Percentiles rank a stretch among this genome's conserved stretches.
phyloP scores from a whole-genome alignment of 306 rosid species.

The Medicago ruthenica region DNA sequence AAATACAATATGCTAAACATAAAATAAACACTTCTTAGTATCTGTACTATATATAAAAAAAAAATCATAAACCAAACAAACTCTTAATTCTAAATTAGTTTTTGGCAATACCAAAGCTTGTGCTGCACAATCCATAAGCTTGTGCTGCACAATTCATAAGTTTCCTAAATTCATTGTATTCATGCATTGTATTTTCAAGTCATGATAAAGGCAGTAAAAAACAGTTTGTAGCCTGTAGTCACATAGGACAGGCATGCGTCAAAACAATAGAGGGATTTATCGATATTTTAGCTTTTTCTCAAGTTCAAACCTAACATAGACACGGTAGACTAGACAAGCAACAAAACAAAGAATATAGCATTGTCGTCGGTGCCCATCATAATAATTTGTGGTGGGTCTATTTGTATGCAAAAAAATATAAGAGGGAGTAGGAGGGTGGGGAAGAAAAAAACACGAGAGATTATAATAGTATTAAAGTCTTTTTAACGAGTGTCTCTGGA shows the following conservation, averaged over 20 bases:
- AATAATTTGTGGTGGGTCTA: constrained; percentile 46
- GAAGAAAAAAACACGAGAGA: constrained; percentile 38
- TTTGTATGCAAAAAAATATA: constrained; percentile 1
- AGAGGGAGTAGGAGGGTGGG: not conserved
- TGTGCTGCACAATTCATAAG: too few species aligned
- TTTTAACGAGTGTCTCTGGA: too few species aligned
- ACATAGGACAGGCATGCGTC: not conserved
- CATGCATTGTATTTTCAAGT: too few species aligned
- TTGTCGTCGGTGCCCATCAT: constrained; percentile 50
- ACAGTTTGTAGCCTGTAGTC: not conserved
- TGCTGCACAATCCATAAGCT: too few species aligned
- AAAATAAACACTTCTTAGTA: too few species aligned
- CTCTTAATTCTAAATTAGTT: too few species aligned
- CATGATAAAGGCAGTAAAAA: not conserved
- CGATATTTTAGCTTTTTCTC: not conserved
- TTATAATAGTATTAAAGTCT: too few species aligned
- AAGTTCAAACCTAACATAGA: constrained; percentile 33
- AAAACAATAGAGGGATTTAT: not conserved
- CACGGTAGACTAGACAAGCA: not conserved
- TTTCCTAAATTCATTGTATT: too few species aligned
- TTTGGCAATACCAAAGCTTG: too few species aligned
- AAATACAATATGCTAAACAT: too few species aligned
- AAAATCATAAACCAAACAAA: too few species aligned
- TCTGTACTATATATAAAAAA: too few species aligned
- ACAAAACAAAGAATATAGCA: constrained; percentile 48